Evolutionary conservation across 441 rosid genomes (phyloP).

Genomic region (Mallotus japonicus): DNA sequence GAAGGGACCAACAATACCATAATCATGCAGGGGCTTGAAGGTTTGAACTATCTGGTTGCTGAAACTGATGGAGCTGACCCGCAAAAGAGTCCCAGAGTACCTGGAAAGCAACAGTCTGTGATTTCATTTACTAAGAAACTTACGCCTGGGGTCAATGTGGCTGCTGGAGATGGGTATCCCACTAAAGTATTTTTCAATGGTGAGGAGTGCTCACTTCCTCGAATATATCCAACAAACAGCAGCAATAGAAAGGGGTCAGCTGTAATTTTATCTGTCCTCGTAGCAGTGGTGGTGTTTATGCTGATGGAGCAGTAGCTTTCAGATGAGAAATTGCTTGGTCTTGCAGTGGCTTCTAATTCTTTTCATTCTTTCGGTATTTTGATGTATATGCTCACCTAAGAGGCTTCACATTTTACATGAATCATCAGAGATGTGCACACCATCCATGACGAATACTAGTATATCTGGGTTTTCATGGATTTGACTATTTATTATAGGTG

Average conservation of each 20-base stretch:
- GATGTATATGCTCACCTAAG: constrained; percentile 22
- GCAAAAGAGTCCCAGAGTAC: constrained; percentile 50
- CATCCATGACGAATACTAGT: constrained; percentile 11
- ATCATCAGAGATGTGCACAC: constrained; percentile 12
- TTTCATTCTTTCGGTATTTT: constrained; percentile 39
- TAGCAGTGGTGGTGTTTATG: constrained; percentile 39
- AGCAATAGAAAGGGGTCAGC: constrained; percentile 33
- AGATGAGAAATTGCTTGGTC: constrained; percentile 22
- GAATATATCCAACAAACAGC: constrained; percentile 49
- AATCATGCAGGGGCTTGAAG: constrained; percentile 73
- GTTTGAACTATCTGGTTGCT: constrained; percentile 73
- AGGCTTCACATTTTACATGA: constrained; percentile 14
- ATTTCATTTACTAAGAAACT: constrained; percentile 84
- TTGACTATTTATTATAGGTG: not conserved
- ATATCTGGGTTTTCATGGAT: constrained; percentile 12
- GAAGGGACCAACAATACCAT: constrained; percentile 53
- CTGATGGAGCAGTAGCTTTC: constrained; percentile 37
- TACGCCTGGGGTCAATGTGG: constrained; percentile 61
- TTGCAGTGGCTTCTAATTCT: constrained; percentile 27
- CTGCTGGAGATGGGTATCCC: constrained; percentile 83
- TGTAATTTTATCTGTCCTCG: constrained; percentile 25
- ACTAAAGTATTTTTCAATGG: constrained; percentile 92
- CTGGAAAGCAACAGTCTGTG: constrained; percentile 94
- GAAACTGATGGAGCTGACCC: constrained; percentile 61
- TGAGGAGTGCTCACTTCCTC: constrained; percentile 84